A percentile compares a stretch with the other conserved stretches of the same genome.
Conservation (phyloP, 805 yeast species). For the Cyberlindnera sargentensis region DNA sequence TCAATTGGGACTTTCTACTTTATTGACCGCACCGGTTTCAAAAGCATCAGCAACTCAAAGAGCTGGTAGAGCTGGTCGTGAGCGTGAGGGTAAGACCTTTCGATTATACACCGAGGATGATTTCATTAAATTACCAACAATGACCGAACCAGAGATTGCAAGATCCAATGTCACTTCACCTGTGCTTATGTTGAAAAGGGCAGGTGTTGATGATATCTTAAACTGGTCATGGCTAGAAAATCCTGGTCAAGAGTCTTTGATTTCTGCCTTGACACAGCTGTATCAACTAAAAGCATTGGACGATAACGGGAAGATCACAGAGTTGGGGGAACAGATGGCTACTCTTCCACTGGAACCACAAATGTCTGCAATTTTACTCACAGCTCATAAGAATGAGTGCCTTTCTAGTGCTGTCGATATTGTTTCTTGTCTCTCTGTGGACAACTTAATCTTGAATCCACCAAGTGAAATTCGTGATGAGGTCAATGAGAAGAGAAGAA, state of each 20-base stretch:
- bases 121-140: conserved; percentile 54
- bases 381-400: conserved; percentile 49
- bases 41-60: conserved; percentile 93
- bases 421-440: conserved; percentile 89
- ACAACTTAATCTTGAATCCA: conserved; percentile 77
- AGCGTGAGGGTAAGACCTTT: conserved; percentile 82
- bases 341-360: conserved; percentile 90
- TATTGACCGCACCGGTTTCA: conserved; percentile 86
- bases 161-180: conserved; percentile 84
- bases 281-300: conserved; percentile 75
- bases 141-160: conserved; percentile 90
- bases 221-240: conserved; percentile 91
- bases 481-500: conserved; percentile 66
- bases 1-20: conserved; percentile 84
- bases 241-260: conserved; percentile 73
- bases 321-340: conserved; percentile 80
- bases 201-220: conserved; percentile 76
- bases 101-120: conserved; percentile 74
- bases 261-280: conserved; percentile 71
- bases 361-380: conserved; percentile 74
- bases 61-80: conserved; percentile 99
- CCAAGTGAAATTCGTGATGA: conserved; percentile 77
- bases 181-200: conserved; percentile 71
- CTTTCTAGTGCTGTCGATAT: conserved; percentile 73
- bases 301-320: conserved; percentile 68